These are phyloP conservation scores for Naganishia sp. DNA, from an alignment of 1,284 basidiomycete species.

Conservation along the genomic window DNA sequence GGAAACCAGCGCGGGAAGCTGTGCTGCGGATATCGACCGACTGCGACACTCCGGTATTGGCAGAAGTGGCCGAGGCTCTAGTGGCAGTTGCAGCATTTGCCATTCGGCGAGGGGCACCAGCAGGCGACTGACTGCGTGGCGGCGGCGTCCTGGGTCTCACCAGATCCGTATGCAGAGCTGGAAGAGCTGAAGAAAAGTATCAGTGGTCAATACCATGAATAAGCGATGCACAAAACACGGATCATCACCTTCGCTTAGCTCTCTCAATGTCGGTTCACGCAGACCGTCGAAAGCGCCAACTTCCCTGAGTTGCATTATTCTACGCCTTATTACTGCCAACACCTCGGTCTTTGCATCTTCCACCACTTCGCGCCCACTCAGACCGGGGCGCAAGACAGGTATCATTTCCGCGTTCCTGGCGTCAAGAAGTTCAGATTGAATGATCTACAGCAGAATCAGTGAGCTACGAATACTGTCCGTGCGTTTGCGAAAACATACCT, in stretches of 20 bases:
- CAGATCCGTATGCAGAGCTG: conserved; percentile 73
- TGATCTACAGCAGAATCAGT: conserved; percentile 56
- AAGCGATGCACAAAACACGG: background rate
- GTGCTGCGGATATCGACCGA: too few relatives aligned
- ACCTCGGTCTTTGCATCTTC: conserved; percentile 71
- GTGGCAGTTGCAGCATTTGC: too few relatives aligned
- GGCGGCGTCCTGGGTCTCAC: conserved; percentile 41
- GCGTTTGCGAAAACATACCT: conserved; percentile 57
- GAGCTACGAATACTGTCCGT: conserved; percentile 9
- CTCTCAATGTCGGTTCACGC: conserved; percentile 82
- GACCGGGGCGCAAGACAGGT: conserved; percentile 66
- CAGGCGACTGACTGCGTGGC: conserved; percentile 41
- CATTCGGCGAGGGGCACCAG: too few relatives aligned
- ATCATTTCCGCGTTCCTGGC: conserved; percentile 64
- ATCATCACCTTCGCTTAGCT: conserved; percentile 74
- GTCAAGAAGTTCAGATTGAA: conserved; percentile 72
- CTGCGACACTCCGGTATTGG: too few relatives aligned
- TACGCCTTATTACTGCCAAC: conserved; percentile 56
- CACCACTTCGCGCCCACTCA: conserved; percentile 65
- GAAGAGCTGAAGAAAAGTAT: conserved; percentile 64
- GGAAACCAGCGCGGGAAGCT: too few relatives aligned
- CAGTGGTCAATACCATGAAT: background rate
- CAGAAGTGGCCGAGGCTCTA: too few relatives aligned
- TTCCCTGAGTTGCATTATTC: conserved; percentile 74
- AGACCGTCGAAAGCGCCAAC: conserved; percentile 77